Conservation (phyloP, 129 eudicot species). For the Gnaphalium uliginosum region DNA sequence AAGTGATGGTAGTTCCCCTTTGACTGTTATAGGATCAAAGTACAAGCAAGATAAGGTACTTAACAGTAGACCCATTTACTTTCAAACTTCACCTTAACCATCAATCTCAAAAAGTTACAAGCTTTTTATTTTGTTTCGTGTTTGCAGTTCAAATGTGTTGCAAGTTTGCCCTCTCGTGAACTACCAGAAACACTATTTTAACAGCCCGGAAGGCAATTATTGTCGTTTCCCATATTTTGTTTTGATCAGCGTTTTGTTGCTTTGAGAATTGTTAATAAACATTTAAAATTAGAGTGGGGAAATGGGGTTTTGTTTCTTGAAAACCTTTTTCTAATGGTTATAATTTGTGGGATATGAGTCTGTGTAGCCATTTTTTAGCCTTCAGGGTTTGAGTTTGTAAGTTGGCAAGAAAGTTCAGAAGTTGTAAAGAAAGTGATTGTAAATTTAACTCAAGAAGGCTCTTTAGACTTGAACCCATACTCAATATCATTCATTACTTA, state of each 20-base stretch:
- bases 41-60: conserved; percentile 69
- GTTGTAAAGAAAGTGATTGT: conserved; percentile 31
- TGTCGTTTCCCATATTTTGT: conserved; percentile 26
- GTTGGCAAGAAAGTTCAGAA: conserved; percentile 19
- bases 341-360: conserved; percentile 6
- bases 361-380: conserved; percentile 9
- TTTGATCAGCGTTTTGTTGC: conserved; percentile 20
- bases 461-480: not conserved
- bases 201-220: conserved; percentile 21
- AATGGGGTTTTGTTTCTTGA: conserved; percentile 43
- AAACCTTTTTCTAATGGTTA: conserved; percentile 35
- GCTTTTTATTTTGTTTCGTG: not conserved
- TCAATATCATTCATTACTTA: not conserved
- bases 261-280: conserved; percentile 32
- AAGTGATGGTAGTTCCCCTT: conserved; percentile 41
- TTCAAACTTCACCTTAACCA: not conserved
- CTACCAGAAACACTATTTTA: conserved; percentile 45
- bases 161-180: conserved; percentile 49
- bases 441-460: conserved; percentile 30
- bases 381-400: conserved; percentile 21
- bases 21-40: conserved; percentile 60
- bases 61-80: conserved; percentile 3
- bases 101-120: conserved; percentile 3
- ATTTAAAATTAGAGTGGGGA: conserved; percentile 30
- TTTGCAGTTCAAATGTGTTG: conserved; percentile 55